Percentiles rank a stretch among this genome's conserved stretches.
Conservation (phyloP, 2,329 filamentous ascomycete genomes). For the Fusarium pseudograminearum region DNA sequence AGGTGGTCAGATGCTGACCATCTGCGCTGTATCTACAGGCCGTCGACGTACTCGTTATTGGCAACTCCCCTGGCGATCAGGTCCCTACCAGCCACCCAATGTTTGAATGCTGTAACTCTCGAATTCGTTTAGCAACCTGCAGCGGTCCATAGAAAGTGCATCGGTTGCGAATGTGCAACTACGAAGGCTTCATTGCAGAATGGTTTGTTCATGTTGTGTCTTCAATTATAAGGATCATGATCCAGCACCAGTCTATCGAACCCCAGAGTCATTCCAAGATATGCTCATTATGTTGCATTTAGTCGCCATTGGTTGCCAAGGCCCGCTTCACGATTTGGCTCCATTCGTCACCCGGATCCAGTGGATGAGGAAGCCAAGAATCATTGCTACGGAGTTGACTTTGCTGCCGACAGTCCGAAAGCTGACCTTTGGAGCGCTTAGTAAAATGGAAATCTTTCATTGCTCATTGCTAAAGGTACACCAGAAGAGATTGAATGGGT, state of each 20-base stretch:
- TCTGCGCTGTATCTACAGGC: background rate
- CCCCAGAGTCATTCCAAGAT: background rate
- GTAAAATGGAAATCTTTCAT: background rate
- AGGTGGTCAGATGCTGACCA: background rate
- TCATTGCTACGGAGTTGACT: background rate
- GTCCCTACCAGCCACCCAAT: background rate
- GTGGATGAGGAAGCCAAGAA: slow-evolving; percentile 29
- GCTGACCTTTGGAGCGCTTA: background rate
- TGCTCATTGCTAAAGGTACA: background rate
- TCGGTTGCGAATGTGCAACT: background rate
- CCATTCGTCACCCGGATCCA: slow-evolving; percentile 26
- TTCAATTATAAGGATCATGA: background rate
- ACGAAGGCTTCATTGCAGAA: background rate
- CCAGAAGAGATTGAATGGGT: background rate
- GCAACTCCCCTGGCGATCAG: slow-evolving; percentile 16
- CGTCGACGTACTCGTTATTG: background rate
- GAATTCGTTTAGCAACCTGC: background rate
- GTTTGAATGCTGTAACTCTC: background rate
- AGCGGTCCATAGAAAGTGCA: background rate
- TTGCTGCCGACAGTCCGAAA: slow-evolving; percentile 31
- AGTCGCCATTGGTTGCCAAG: slow-evolving; percentile 45
- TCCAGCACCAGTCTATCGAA: background rate
- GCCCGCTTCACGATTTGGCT: slow-evolving; percentile 26
- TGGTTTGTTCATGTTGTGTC: background rate
- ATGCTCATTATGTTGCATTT: slow-evolving; percentile 40